These are phyloP conservation scores for Talaromyces piceae DNA, from an alignment of 2,329 filamentous ascomycete species.

Conservation along the genomic window DNA sequence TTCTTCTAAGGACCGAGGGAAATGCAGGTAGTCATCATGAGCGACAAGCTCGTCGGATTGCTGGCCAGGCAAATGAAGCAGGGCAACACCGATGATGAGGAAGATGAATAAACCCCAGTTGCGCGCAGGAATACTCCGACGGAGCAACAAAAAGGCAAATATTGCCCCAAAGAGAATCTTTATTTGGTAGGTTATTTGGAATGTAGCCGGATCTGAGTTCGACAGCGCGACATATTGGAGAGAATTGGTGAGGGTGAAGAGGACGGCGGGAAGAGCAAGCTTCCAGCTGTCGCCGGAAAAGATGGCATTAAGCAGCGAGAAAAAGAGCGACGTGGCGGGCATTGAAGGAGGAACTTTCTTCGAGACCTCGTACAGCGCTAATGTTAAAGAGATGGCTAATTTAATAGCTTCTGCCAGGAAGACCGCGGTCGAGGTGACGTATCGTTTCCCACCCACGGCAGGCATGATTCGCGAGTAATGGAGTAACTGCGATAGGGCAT, in stretches of 20 bases:
- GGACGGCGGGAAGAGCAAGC: conserved; percentile 73
- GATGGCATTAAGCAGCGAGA: conserved; percentile 69
- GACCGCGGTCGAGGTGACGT: conserved; percentile 88
- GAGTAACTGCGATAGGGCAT: conserved; percentile 57
- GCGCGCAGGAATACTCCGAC: conserved; percentile 59
- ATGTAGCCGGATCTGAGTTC: conserved; percentile 85
- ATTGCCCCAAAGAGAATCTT: conserved; percentile 89
- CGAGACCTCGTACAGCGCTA: conserved; percentile 82
- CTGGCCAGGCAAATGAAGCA: conserved; percentile 71
- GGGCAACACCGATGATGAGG: conserved; percentile 71
- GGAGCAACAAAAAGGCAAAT: conserved; percentile 73
- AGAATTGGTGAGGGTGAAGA: conserved; percentile 91
- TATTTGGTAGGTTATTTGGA: conserved; percentile 87
- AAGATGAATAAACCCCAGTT: conserved; percentile 77
- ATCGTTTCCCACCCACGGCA: conserved; percentile 71
- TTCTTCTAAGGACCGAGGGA: conserved; percentile 72
- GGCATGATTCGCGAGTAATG: conserved; percentile 95
- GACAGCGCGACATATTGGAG: conserved; percentile 86
- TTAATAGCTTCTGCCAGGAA: conserved; percentile 92
- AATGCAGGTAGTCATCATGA: conserved; percentile 43
- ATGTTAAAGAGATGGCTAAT: conserved; percentile 73
- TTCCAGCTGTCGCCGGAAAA: conserved; percentile 94
- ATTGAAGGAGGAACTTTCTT: conserved; percentile 68
- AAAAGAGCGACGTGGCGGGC: conserved; percentile 70
- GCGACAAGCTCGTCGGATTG: conserved; percentile 46